Conservation (phyloP, 768 basidiomycete genomes). For the Strobilomyces echinocephalus region DNA sequence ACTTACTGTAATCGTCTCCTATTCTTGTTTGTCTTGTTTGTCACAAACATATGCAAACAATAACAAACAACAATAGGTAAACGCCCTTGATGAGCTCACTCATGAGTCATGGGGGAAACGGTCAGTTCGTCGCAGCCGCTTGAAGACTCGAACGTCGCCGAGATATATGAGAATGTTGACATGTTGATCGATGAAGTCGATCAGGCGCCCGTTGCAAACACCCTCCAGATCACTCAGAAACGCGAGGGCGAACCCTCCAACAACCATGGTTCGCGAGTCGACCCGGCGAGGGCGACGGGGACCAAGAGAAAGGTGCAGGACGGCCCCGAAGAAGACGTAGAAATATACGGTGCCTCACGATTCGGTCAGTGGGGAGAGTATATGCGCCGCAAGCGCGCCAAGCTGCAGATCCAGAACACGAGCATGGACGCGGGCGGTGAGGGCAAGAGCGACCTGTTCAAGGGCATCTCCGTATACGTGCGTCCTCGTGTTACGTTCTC, state of each 20-base stretch:
- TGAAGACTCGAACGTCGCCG: conserved; percentile 33
- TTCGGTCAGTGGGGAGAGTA: conserved; percentile 88
- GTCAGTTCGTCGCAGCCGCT: neutral
- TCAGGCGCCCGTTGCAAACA: conserved; percentile 15
- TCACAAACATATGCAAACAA: neutral
- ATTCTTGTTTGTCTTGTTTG: neutral
- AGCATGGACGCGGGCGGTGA: conserved; percentile 27
- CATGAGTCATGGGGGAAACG: neutral
- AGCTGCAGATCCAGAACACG: conserved; percentile 78
- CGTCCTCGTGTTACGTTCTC: conserved; percentile 23
- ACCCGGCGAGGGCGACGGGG: conserved; percentile 1
- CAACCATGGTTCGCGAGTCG: conserved; percentile 3
- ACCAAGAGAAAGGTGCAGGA: conserved; percentile 19
- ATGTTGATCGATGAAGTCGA: conserved; percentile 6
- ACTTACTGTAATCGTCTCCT: neutral
- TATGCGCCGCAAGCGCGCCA: conserved; percentile 86
- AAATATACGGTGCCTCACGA: conserved; percentile 68
- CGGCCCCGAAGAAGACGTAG: conserved; percentile 32
- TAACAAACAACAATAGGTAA: neutral
- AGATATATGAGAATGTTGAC: conserved; percentile 6
- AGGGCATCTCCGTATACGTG: conserved; percentile 79
- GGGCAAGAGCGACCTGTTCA: conserved; percentile 53
- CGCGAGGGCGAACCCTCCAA: conserved; percentile 32
- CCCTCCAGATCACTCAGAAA: conserved; percentile 33
- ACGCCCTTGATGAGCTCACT: too few relatives aligned